Base-by-base conservation (phyloP, 768 basidiomycete species). In the Crucibulum laeve region DNA sequence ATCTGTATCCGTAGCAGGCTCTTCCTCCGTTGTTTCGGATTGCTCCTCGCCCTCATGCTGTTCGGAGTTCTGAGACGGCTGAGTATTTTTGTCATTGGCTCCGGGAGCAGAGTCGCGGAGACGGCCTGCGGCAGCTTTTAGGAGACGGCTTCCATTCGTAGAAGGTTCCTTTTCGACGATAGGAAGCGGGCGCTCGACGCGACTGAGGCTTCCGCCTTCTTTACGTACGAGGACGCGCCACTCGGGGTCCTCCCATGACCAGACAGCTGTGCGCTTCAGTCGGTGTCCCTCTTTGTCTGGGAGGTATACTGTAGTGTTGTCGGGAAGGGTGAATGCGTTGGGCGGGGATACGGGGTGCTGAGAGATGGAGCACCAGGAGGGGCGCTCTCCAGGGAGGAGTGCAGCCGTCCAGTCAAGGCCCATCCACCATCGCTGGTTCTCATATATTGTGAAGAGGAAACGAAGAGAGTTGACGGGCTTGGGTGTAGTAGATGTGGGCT, bases 381-480 rank as follows among this genome's bases (percentile, higher is more conserved):
- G 91, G 4, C 92, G 82, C 56, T 97, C 93, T 14, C 78, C 78
- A 0, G 93, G 93, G 13, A 96, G 77, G 5, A 97, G 76, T 1
- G 92, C 91, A 3, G 89, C 87, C 1, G 93, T 95, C 90, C 90
- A 97, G 64, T 96, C 93, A 34, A 97, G 77, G 10, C 88, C 92
- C 79, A 97, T 81, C 93, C 93, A 97, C 93, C 93, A 95, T 4
- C 93, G 77, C 64, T 96, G 92, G 63, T 95, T 95, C 62, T 96
- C 92, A 57, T 90, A 84, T 8, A 94, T 65, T n/a, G 85, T 90
- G 57, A 94, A 94, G 37, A 88, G 73, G 68, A 94, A 93, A 17
- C 86, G 81, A 24, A 86, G 63, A 14, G 74, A 65, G 36, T 68
- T 64, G 18, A 65, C 65, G n/a, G 70, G 62, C 7, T 53, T 47